These are phyloP conservation scores for Diaporthe destruens DNA, from an alignment of 2,329 filamentous ascomycete genomes.

Conservation along the genomic window DNA sequence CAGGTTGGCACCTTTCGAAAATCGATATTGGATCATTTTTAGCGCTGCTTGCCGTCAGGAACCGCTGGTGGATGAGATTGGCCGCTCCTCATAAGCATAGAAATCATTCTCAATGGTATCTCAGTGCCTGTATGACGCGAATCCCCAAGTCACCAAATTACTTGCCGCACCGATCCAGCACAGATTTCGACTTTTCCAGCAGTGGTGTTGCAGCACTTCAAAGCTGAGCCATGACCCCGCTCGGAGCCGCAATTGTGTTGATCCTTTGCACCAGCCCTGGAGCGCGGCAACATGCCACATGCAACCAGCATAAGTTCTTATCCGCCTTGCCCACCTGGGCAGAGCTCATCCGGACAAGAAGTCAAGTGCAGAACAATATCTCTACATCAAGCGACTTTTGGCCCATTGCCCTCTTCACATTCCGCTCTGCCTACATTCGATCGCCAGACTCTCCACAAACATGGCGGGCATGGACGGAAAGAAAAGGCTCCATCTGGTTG, in stretches of 20 bases:
- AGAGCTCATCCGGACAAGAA: neutral
- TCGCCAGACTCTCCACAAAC: neutral
- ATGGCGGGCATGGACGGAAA: conserved; percentile 23
- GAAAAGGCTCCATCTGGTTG: conserved; percentile 51
- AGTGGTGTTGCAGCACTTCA: neutral
- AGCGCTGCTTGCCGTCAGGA: neutral
- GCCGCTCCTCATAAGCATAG: neutral
- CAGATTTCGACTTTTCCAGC: neutral
- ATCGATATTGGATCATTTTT: neutral
- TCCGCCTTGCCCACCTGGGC: neutral
- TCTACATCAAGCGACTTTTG: neutral
- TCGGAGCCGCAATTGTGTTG: too few species aligned
- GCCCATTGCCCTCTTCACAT: neutral
- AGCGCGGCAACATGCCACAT: too few species aligned
- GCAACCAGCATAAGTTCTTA: neutral
- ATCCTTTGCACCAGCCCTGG: too few species aligned
- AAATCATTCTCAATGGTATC: neutral
- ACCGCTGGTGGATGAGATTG: neutral
- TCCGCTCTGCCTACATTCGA: neutral
- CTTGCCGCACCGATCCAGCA: neutral
- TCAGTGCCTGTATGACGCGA: neutral
- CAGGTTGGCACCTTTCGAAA: neutral
- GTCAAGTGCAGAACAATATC: neutral
- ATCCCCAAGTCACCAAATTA: neutral
- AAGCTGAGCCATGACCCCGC: too few species aligned